Evolutionary conservation across 2,329 filamentous ascomycete genomes (phyloP), one percentile per base, ranked within the genome.

Genomic region (Fusarium sp.): DNA sequence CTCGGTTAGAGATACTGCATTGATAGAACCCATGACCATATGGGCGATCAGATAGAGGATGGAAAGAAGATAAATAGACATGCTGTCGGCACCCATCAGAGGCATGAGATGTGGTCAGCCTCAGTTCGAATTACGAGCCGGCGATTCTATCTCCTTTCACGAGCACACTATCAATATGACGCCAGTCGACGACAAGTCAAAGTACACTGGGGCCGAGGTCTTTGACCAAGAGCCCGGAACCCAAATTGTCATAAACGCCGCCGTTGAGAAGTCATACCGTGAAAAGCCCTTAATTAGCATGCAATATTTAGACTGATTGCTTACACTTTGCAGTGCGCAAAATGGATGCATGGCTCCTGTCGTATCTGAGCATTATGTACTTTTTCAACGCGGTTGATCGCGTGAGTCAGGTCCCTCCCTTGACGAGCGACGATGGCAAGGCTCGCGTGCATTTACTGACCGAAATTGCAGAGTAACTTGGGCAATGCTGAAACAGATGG

Each of bases 401-500:
- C n/a, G 53, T 52, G n/a, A 18, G 53, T 17, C 6, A 17, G 14
- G 15, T 1, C 18, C 18, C 3, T n/a, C 28, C 7, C 11, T 43
- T 49, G 20, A 54, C 31, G 1, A 11, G 6, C 10, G 28, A 11
- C 28, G 5, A 31, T 13, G 28, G 28, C 28, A 28, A 28, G 28
- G 9, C 28, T 28, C 28, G 11, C 10, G 28, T 13, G 28, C 10
- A 7, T 13, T 31, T 31, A 31, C 28, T 31, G 28, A 31, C 28
- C 4, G 11, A 2, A 13, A 11, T 13, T 18, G 8, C 31, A 71
- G 78, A 81, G 80, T 38, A 86, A 86, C 57, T 74, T 87, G 3
- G 81, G 82, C 26, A 85, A 85, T 52, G 83, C 85, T 1, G 84
- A 86, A 63, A 86, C 84, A 0, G 83, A 85, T 55, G 83, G 83